Percentiles rank a stretch among this genome's conserved stretches.
Evolutionary conservation across 805 yeast species (phyloP).

Genomic region (Sugiyamaella americana): DNA sequence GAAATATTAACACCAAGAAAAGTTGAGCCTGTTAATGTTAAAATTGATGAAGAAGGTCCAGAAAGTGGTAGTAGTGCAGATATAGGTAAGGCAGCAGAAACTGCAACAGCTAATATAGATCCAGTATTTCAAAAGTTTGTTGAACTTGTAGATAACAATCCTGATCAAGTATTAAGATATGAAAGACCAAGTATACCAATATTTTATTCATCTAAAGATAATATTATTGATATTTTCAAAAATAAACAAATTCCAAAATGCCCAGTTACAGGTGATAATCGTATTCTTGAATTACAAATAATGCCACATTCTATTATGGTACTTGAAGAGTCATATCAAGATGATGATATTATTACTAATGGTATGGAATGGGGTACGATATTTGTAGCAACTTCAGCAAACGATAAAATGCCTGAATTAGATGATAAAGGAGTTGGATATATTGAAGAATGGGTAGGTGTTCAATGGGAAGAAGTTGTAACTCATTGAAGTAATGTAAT

Average conservation of each 20-base stretch:
- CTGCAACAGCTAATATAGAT: slow-evolving; percentile 44
- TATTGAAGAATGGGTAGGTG: slow-evolving; percentile 73
- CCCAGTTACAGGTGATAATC: slow-evolving; percentile 40
- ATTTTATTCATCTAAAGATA: slow-evolving; percentile 60
- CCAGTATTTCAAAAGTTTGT: slow-evolving; percentile 74
- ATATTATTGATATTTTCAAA: slow-evolving; percentile 41
- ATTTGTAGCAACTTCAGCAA: slow-evolving; percentile 68
- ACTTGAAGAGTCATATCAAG: slow-evolving; percentile 47
- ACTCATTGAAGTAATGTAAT: background rate
- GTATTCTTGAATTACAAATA: slow-evolving; percentile 74
- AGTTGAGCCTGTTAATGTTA: slow-evolving; percentile 40
- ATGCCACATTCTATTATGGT: slow-evolving; percentile 92
- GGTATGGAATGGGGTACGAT: slow-evolving; percentile 99
- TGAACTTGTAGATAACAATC: slow-evolving; percentile 69
- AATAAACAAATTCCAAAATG: slow-evolving; percentile 51
- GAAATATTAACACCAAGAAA: slow-evolving; percentile 50
- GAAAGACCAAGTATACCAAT: slow-evolving; percentile 64
- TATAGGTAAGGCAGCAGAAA: slow-evolving; percentile 8
- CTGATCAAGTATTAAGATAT: slow-evolving; percentile 81
- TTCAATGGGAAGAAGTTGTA: slow-evolving; percentile 65
- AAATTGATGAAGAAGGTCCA: slow-evolving; percentile 29
- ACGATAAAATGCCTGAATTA: slow-evolving; percentile 46
- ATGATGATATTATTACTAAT: slow-evolving; percentile 40
- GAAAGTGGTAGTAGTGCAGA: slow-evolving; percentile 16
- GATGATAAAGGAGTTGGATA: slow-evolving; percentile 71